Evolutionary conservation across 2,329 filamentous ascomycete genomes (phyloP).

Genomic region (Alternaria ethzedia): DNA sequence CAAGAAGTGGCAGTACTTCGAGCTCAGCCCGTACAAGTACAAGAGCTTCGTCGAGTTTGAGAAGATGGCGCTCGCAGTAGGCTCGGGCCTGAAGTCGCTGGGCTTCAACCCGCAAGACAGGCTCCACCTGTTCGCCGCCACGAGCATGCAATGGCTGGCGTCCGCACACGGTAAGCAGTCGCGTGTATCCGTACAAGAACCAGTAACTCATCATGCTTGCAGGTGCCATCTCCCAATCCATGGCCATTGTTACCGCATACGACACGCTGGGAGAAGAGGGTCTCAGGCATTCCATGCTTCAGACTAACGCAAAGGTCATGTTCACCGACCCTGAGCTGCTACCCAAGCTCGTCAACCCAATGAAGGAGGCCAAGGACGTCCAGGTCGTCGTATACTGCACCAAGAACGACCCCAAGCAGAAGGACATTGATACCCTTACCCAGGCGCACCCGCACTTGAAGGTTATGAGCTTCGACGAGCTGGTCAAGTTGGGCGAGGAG

Average conservation of each 20-base stretch:
- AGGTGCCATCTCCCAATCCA: constrained; percentile 78
- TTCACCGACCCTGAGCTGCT: constrained; percentile 83
- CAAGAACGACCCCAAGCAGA: constrained; percentile 58
- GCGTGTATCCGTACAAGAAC: background rate
- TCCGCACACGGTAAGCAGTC: constrained; percentile 69
- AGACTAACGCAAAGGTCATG: constrained; percentile 82
- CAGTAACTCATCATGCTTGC: constrained; percentile 14
- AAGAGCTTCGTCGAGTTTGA: constrained; percentile 82
- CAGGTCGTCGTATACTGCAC: constrained; percentile 66
- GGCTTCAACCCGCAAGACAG: constrained; percentile 72
- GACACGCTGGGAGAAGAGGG: constrained; percentile 88
- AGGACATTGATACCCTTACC: constrained; percentile 62
- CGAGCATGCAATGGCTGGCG: constrained; percentile 80
- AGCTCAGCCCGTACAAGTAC: constrained; percentile 79
- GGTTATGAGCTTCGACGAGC: constrained; percentile 62
- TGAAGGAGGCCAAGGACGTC: constrained; percentile 63
- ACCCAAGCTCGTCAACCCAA: constrained; percentile 59
- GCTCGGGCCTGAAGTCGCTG: constrained; percentile 75
- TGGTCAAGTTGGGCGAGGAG: constrained; percentile 63
- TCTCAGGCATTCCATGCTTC: constrained; percentile 82
- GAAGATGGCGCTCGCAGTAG: constrained; percentile 70
- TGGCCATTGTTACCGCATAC: constrained; percentile 93
- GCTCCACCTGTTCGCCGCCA: constrained; percentile 84
- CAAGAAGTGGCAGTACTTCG: constrained; percentile 91
- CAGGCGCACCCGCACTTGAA: constrained; percentile 60